Base-by-base conservation (phyloP, 129 eudicot genomes). In the Centaurea solstitialis region DNA sequence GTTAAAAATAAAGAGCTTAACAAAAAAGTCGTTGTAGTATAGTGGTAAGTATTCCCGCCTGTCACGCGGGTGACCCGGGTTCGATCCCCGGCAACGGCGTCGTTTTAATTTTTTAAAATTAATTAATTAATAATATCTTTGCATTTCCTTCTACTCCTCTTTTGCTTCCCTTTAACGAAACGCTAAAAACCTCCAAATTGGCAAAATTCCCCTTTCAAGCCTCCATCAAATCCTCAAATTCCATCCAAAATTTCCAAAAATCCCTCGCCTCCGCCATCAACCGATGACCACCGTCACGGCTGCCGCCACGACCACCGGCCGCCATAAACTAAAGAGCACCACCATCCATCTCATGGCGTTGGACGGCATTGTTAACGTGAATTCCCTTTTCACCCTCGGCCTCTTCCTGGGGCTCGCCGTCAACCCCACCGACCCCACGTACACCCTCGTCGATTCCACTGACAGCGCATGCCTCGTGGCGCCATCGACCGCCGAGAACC, bases 51-150 rank as follows among this genome's bases (percentile, higher is more conserved):
- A 86, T 84, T 86, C 87, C 88, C 93, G 92, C 92, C 92, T 88
- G 87, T 86, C 90, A 89, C 88, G 86, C 86, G 88, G 88, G 88
- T 81, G 88, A 89, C 93, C 90, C 90, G 92, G 88, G 90, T 89
- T 88, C 86, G 89, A 88, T 88, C 91, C 87, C 87, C 87, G 87
- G 91, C 89, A 88, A 82, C 91, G 85, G 85, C 89, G 89, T 57
- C 23, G 23, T 57, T 23, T 33, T 33, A 3, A 1, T 37, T 59
- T 74, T 20, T 10, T 1, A 45, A 26, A 26, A 26, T 26, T 26
- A 26, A 26, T 26, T n/a, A 40, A 64, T 33, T 18, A 3, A 73
- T 50, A 1, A 30, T 30, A 4, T 33, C n/a, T 9, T 68, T 76
- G 81, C 68, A 24, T 70, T 85, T 8, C 41, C 79, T 40, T 47